Evolutionary conservation across 2,329 filamentous ascomycete genomes (phyloP).

Genomic region (Corynespora cassiicola): DNA sequence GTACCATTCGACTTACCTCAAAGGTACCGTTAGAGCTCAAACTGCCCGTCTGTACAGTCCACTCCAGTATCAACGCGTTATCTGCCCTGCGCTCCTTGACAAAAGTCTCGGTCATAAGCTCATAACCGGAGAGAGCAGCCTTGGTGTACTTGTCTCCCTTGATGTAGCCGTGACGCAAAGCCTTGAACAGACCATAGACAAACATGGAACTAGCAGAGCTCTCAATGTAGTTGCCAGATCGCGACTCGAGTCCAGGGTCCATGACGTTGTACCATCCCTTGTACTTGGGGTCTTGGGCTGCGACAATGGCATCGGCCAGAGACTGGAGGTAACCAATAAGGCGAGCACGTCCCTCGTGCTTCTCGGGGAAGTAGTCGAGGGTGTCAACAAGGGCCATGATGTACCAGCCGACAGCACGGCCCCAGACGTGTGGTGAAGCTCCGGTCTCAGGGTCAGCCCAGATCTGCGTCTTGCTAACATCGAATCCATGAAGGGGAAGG

Average conservation of each 20-base stretch:
- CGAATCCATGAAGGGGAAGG: conserved; percentile 62
- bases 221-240: conserved; percentile 65
- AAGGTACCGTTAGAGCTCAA: conserved; percentile 18
- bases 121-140: conserved; percentile 13
- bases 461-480: conserved; percentile 53
- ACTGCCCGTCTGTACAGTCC: conserved; percentile 18
- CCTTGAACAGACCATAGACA: conserved; percentile 59
- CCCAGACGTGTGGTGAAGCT: conserved; percentile 60
- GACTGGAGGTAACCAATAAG: conserved; percentile 34
- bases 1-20: conserved; percentile 17
- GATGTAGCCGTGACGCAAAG: conserved; percentile 13
- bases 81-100: conserved; percentile 10
- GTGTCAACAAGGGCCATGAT: conserved; percentile 58
- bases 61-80: conserved; percentile 13
- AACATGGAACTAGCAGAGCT: conserved; percentile 66
- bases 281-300: conserved; percentile 27
- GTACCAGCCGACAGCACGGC: conserved; percentile 61
- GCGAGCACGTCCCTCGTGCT: conserved; percentile 12
- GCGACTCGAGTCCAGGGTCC: conserved; percentile 46
- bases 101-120: conserved; percentile 16
- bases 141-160: conserved; percentile 12
- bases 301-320: conserved; percentile 43
- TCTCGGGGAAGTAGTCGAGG: conserved; percentile 41
- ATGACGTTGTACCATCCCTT: conserved; percentile 66
- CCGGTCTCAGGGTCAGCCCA: conserved; percentile 61